Conservation (phyloP, 208 protist genomes). For the Lotmaria passim region DNA sequence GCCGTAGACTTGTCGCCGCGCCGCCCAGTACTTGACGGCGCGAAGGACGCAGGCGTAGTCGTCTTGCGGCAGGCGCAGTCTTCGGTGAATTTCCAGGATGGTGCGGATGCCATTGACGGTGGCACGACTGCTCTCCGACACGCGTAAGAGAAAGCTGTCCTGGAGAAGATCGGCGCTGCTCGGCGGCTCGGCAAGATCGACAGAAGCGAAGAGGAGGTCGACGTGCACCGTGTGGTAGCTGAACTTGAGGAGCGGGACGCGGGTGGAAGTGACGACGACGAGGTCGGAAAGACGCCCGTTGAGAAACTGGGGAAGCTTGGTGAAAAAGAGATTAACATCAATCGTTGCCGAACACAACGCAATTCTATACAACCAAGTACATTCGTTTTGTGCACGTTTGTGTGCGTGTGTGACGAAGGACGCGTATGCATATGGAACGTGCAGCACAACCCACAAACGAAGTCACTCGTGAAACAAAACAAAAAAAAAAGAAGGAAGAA, state of each 20-base stretch:
- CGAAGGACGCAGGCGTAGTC: constrained; percentile 64
- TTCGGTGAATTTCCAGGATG: constrained; percentile 64
- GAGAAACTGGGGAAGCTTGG: constrained; percentile 54
- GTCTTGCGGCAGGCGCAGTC: constrained; percentile 48
- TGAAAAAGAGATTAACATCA: constrained; percentile 51
- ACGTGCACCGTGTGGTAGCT: constrained; percentile 54
- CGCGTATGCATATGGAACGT: background rate
- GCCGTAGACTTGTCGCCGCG: constrained; percentile 92
- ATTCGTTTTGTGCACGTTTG: background rate
- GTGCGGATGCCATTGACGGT: constrained; percentile 85
- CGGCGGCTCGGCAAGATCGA: constrained; percentile 54
- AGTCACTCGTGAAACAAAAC: background rate
- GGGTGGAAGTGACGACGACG: constrained; percentile 62
- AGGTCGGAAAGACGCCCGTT: constrained; percentile 38
- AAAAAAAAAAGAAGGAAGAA: constrained; percentile 5
- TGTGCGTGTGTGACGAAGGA: background rate
- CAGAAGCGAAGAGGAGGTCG: constrained; percentile 81
- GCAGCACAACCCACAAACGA: background rate
- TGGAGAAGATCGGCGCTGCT: constrained; percentile 55
- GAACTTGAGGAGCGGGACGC: constrained; percentile 88
- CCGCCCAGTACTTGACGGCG: constrained; percentile 84
- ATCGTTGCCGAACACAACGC: constrained; percentile 63
- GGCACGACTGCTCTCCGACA: constrained; percentile 52
- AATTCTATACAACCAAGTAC: constrained; percentile 37
- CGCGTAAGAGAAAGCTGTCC: constrained; percentile 60